Base-by-base conservation (phyloP, 495 filamentous ascomycete genomes). In the Xylaria intraflava region DNA sequence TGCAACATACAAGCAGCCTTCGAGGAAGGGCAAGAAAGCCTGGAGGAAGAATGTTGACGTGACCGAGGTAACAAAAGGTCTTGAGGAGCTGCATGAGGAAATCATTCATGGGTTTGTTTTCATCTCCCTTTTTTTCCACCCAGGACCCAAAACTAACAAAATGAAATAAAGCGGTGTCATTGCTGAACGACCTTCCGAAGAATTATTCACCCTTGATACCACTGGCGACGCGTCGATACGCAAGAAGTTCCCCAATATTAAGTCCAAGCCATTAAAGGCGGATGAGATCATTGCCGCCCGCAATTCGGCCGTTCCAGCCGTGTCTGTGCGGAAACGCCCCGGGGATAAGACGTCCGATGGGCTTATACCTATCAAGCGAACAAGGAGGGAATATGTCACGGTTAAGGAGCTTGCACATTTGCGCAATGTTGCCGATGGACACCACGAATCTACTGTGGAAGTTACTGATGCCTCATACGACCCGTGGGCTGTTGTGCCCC, bases 1-100 rank as follows among this genome's bases (percentile, higher is more conserved):
- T 39, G 63, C 72, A 45, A 77, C 79, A 39, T 72, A 75, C 65
- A 90, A 84, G 58, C 93, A 97, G 69, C 84, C 91, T 38, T 96
- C 91, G 10, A 79, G 93, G 63, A 98, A 97, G 69, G 92, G 93
- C 56, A 98, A 98, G 74, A 96, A 91, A 71, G 93, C 93, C 17
- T 98, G 93, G 93, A 79, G 93, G 59, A 98, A 97, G 69, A 94
- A 98, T 74, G 88, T 97, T 62, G 90, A 98, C 69, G 78, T 97
- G 44, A 83, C 88, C 12, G 85, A 93, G 49, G 78, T 98, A 22
- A 79, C 89, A 58, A 75, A 84, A 56, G 93, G 94, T 40, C 81
- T 98, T 40, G 87, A 94, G 51, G 72, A 85, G 55, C 73, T 90
- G 58, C 87, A 90, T 55, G 87, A 91, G 39, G 89, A 95, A 73